Conservation (phyloP, 305 asterid species). For the Coffea humblotiana region DNA sequence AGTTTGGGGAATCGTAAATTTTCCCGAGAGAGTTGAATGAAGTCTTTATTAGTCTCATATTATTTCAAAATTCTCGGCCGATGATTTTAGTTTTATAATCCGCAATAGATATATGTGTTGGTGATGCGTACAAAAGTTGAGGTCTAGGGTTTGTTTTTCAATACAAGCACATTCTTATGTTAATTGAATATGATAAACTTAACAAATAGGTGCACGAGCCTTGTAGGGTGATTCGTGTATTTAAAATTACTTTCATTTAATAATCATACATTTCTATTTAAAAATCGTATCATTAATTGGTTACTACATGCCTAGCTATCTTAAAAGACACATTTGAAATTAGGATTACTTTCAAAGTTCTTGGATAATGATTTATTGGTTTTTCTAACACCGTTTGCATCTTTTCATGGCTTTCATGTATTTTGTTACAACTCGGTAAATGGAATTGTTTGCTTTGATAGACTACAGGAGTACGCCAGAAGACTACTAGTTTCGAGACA, state of each 20-base stretch:
- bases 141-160: background rate
- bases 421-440: background rate
- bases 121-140: background rate
- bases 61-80: background rate
- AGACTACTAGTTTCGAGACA: background rate
- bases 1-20: background rate
- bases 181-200: fast-evolving
- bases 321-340: background rate
- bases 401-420: background rate
- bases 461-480: background rate
- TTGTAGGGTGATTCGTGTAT: background rate
- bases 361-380: background rate
- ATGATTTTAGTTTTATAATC: background rate
- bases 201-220: background rate
- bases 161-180: too few species aligned
- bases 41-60: background rate
- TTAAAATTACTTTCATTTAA: background rate
- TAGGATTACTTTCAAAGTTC: background rate
- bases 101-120: background rate
- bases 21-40: background rate
- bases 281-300: background rate
- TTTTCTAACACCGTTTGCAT: background rate
- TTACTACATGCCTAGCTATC: background rate
- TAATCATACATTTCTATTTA: background rate
- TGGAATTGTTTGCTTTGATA: background rate